Conservation (phyloP, 164 flowering plant species). For the Vitis amurensis region DNA sequence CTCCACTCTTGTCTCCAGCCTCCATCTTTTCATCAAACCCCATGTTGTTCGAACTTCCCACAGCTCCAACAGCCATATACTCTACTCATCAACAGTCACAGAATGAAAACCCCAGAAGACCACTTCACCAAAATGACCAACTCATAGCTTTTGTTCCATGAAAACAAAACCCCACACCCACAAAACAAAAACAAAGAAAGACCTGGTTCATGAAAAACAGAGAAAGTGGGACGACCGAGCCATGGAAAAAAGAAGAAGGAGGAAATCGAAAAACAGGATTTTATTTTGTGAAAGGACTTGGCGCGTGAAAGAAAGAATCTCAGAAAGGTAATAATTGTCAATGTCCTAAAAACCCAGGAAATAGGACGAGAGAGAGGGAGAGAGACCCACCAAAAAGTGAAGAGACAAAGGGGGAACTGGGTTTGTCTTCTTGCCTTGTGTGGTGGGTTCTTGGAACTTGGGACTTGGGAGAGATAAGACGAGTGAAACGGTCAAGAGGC, state of each 20-base stretch:
- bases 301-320: background rate
- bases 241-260: background rate
- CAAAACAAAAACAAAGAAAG: background rate
- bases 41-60: constrained; percentile 39
- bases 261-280: too few relatives aligned
- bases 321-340: constrained; percentile 1
- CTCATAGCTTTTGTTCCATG: too few relatives aligned
- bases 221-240: background rate
- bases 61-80: constrained; percentile 39
- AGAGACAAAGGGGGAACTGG: constrained; percentile 12
- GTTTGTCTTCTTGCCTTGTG: constrained; percentile 9
- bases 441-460: constrained; percentile 10
- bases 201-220: background rate
- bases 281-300: background rate
- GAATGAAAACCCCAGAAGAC: background rate
- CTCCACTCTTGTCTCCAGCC: constrained; percentile 11
- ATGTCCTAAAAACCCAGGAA: background rate
- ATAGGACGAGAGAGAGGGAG: background rate
- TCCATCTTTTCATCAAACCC: constrained; percentile 35
- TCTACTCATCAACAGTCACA: constrained; percentile 21
- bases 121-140: background rate
- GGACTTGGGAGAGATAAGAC: too few relatives aligned
- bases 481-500: too few relatives aligned
- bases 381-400: background rate
- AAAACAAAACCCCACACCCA: constrained; percentile 5